Evolutionary conservation across 495 filamentous ascomycete genomes (phyloP), one percentile per base, ranked within the genome.

Genomic region (Melanomma pulvis-pyrius): DNA sequence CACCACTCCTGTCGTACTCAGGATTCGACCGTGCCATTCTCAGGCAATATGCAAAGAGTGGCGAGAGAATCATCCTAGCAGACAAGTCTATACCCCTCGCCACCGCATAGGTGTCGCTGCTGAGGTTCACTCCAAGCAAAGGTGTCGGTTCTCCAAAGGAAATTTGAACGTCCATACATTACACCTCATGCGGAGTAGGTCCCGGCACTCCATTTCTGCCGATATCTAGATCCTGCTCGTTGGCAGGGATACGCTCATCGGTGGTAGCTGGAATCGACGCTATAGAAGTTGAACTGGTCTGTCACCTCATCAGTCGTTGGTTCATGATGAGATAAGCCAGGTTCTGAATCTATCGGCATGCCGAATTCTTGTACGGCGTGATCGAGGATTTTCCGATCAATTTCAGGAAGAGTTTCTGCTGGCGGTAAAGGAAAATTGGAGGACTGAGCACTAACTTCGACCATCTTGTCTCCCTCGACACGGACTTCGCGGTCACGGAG

Each of bases 381-480:
- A 28, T 68, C 53, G 21, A 68, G 44, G 13, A 68, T 68, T 2
- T 44, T 44, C 17, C 46, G 65, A 34, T 68, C 59, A 44, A 59
- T 57, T 28, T 46, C 44, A 13, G 65, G 65, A 28, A 19, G 39
- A 22, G 30, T 1, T 44, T 6, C 17, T n/a, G 39, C 34, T 52
- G 53, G 3, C 21, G 56, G 63, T 50, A 48, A 58, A 53, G 51
- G 46, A 24, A 61, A 51, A 65, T 26, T 19, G 29, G 59, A 70
- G 50, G 61, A 29, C 34, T 55, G 56, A 19, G 39, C 51, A 70
- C 63, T 62, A 41, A 71, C 65, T 65, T 79, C 77, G 52, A 79
- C 77, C 69, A 79, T 71, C 59, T 79, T 75, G 58, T 79, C 76
- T 24, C 74, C 77, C 46, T 77, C 74, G 4, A 79, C 77, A 17